Evolutionary conservation across 2,329 filamentous ascomycete species (phyloP).

Genomic region (Knufia fluminis): DNA sequence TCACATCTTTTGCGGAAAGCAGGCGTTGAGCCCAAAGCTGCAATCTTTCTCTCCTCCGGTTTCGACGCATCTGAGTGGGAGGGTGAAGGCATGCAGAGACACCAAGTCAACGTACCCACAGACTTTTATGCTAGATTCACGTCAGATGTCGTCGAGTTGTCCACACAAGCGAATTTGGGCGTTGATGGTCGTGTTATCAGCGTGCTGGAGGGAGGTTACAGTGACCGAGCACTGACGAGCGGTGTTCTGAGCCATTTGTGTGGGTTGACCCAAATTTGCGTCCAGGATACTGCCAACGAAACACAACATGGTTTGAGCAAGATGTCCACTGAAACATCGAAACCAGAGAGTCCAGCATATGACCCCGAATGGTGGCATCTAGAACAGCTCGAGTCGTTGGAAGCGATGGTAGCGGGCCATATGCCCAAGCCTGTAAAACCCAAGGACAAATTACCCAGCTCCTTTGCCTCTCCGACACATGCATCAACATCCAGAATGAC

Average conservation of each 20-base stretch:
- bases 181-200: conserved; percentile 83
- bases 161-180: conserved; percentile 65
- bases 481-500: conserved; percentile 75
- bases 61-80: conserved; percentile 98
- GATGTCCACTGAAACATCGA: not conserved
- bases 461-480: conserved; percentile 79
- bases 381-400: conserved; percentile 58
- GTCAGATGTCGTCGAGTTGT: conserved; percentile 70
- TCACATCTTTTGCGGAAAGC: conserved; percentile 53
- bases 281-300: conserved; percentile 5
- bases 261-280: conserved; percentile 50
- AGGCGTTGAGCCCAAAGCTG: conserved; percentile 61
- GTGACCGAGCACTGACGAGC: conserved; percentile 77
- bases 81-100: conserved; percentile 82
- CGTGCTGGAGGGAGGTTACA: conserved; percentile 92
- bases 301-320: not conserved
- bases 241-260: conserved; percentile 85
- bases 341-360: conserved; percentile 5
- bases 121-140: conserved; percentile 93
- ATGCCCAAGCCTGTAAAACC: conserved; percentile 45
- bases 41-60: conserved; percentile 89
- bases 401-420: conserved; percentile 47
- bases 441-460: conserved; percentile 51
- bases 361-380: conserved; percentile 56
- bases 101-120: conserved; percentile 90